Evolutionary conservation across 805 yeast species (phyloP).

Genomic region (Suhomyces emberorum): DNA sequence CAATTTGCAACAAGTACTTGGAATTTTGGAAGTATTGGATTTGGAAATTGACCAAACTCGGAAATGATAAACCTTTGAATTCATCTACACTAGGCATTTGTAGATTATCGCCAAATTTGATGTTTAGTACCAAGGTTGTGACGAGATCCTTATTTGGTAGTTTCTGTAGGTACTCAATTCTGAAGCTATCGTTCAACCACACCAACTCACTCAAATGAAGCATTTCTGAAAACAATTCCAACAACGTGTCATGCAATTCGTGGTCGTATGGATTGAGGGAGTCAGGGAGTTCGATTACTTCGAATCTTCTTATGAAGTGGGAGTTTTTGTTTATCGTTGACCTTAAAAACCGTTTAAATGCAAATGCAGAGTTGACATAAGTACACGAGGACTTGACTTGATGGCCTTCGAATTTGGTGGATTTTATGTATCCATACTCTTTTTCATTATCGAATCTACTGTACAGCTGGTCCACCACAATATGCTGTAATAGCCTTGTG

Average conservation of each 20-base stretch:
- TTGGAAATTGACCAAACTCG: slow-evolving; percentile 29
- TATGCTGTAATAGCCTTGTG: slow-evolving; percentile 36
- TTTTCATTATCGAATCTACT: slow-evolving; percentile 29
- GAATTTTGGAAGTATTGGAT: slow-evolving; percentile 32
- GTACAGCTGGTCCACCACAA: slow-evolving; percentile 37
- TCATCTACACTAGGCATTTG: slow-evolving; percentile 15
- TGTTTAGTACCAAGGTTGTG: slow-evolving; percentile 24
- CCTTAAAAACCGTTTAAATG: slow-evolving; percentile 34
- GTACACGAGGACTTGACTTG: slow-evolving; percentile 6
- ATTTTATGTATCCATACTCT: slow-evolving; percentile 15
- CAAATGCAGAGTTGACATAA: slow-evolving; percentile 38
- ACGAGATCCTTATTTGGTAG: slow-evolving; percentile 28
- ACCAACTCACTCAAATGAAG: slow-evolving; percentile 24
- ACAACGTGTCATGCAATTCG: slow-evolving; percentile 23
- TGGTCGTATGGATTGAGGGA: slow-evolving; percentile 36
- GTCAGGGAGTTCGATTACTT: slow-evolving; percentile 39
- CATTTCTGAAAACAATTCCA: slow-evolving; percentile 23
- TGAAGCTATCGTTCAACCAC: slow-evolving; percentile 32
- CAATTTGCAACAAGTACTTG: slow-evolving; percentile 19
- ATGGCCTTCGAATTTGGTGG: background rate
- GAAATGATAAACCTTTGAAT: slow-evolving; percentile 15
- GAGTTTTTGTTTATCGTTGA: slow-evolving; percentile 1
- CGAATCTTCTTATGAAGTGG: slow-evolving; percentile 22
- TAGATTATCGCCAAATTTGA: slow-evolving; percentile 24
- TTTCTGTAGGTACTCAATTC: slow-evolving; percentile 22